Conservation (phyloP, 2,329 filamentous ascomycete species). For the Pseudogymnoascus sp. region DNA sequence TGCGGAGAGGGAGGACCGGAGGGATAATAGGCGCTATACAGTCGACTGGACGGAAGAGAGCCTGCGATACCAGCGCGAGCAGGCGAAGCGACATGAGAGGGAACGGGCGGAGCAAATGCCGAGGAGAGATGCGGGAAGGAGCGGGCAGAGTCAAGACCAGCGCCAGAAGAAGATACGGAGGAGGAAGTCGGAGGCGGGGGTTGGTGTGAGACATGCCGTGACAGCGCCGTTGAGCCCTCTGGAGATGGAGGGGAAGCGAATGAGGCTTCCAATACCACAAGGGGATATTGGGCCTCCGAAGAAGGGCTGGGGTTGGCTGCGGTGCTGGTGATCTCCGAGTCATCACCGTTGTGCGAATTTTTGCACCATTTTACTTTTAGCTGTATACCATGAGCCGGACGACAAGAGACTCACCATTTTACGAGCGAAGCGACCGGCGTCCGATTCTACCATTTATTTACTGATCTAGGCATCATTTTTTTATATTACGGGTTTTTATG, state of each 20-base stretch:
- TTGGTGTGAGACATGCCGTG: constrained; percentile 22
- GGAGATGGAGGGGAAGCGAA: constrained; percentile 20
- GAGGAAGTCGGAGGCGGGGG: constrained; percentile 9
- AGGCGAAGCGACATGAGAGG: constrained; percentile 9
- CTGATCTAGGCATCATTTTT: neutral
- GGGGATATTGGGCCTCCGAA: neutral
- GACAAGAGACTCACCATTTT: neutral
- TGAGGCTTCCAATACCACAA: neutral
- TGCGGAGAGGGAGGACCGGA: neutral
- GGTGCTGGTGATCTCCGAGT: constrained; percentile 9
- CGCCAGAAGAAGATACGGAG: constrained; percentile 9
- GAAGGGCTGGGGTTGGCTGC: constrained; percentile 8
- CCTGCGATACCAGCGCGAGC: neutral
- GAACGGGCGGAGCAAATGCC: constrained; percentile 8
- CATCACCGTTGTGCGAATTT: neutral
- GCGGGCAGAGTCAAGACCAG: constrained; percentile 1
- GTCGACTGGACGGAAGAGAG: constrained; percentile 3
- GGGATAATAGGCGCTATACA: neutral
- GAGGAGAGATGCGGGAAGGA: constrained; percentile 8
- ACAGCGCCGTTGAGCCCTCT: constrained; percentile 26
- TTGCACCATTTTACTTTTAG: constrained; percentile 2
- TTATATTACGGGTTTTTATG: neutral
- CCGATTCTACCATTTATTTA: neutral
- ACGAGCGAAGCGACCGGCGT: neutral
- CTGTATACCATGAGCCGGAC: neutral